A percentile compares a stretch with the other conserved stretches of the same genome.
Conservation (phyloP, 805 yeast species). For the Candida golubevii region DNA sequence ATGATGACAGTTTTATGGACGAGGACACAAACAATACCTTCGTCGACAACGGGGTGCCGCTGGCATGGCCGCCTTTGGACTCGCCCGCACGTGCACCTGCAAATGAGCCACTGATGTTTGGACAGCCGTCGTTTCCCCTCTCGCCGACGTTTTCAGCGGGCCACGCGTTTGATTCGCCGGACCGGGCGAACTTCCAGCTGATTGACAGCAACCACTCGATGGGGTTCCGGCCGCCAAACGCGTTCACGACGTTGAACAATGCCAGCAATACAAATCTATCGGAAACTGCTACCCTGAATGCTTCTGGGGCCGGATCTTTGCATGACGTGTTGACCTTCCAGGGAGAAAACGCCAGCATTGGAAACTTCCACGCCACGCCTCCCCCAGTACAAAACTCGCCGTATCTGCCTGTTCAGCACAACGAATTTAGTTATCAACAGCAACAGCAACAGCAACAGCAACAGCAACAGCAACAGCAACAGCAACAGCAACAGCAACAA, state of each 20-base stretch:
- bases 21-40: constrained; percentile 28
- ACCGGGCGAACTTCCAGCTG: constrained; percentile 30
- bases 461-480: constrained; percentile 27
- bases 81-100: constrained; percentile 9
- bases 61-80: constrained; percentile 3
- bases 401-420: constrained; percentile 5
- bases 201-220: constrained; percentile 30
- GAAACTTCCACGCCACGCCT: constrained; percentile 6
- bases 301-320: constrained; percentile 6
- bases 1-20: constrained; percentile 36
- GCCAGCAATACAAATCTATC: constrained; percentile 37
- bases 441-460: constrained; percentile 3
- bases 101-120: constrained; percentile 9
- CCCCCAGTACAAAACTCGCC: constrained; percentile 6
- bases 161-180: constrained; percentile 14
- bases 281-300: constrained; percentile 27
- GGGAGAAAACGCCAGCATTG: constrained; percentile 7
- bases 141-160: constrained; percentile 23
- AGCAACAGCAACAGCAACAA: constrained; percentile 21
- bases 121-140: constrained; percentile 17
- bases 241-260: constrained; percentile 39
- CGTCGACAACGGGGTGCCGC: constrained; percentile 6
- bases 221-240: constrained; percentile 37
- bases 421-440: constrained; percentile 2
- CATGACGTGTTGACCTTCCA: constrained; percentile 7